These are phyloP conservation scores for Raffaelea albimanens DNA, from an alignment of 2,329 filamentous ascomycete species.

Conservation along the genomic window DNA sequence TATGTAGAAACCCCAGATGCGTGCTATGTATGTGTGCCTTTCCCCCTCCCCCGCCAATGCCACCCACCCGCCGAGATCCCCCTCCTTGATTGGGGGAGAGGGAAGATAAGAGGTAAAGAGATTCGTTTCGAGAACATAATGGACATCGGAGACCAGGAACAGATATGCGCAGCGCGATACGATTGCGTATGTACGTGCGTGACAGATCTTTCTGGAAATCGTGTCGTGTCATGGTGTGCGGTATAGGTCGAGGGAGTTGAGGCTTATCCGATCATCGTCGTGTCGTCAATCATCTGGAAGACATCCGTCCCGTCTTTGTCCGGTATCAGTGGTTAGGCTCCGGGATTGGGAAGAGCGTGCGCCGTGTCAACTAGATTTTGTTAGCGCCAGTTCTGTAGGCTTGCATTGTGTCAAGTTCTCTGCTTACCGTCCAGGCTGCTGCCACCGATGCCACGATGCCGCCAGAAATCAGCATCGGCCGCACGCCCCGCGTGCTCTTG, in stretches of 20 bases:
- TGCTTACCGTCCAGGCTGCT: constrained; percentile 80
- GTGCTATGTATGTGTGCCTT: constrained; percentile 2
- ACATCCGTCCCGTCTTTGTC: background rate
- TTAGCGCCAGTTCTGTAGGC: background rate
- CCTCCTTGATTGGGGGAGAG: background rate
- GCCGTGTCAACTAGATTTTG: constrained; percentile 8
- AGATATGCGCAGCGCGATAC: no score
- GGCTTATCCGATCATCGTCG: no score
- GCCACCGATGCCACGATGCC: constrained; percentile 81
- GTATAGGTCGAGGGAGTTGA: no score
- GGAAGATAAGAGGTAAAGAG: no score
- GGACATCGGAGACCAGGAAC: no score
- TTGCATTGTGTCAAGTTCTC: background rate
- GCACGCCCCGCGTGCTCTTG: constrained; percentile 84
- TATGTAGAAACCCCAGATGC: background rate
- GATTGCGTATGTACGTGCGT: no score
- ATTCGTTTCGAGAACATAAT: no score
- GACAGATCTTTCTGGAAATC: no score
- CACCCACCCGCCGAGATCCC: background rate
- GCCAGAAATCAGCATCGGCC: constrained; percentile 91
- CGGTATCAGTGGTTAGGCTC: constrained; percentile 1
- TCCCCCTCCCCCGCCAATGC: background rate
- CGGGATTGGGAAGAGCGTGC: constrained; percentile 16
- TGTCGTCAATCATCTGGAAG: no score
- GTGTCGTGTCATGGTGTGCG: no score